A percentile compares a stretch with the other conserved stretches of the same genome.
These are phyloP conservation scores for Monosporascus sp. DNA, from an alignment of 2,329 filamentous ascomycete species.

Conservation along the genomic window DNA sequence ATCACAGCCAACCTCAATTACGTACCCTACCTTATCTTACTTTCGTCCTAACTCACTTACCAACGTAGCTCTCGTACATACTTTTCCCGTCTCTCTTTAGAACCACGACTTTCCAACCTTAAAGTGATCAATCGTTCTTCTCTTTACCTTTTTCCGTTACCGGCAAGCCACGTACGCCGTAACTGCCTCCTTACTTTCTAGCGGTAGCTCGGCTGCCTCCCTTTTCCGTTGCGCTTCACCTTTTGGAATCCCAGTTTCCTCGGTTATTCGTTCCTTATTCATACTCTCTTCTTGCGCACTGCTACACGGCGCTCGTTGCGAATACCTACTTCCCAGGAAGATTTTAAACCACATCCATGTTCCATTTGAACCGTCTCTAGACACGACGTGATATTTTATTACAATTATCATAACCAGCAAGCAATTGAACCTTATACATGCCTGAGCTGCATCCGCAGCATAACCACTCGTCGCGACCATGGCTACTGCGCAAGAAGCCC, in stretches of 20 bases:
- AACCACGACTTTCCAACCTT: background rate
- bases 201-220: too few species aligned
- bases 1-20: background rate
- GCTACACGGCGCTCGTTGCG: too few species aligned
- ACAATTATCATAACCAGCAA: too few species aligned
- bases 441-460: conserved; percentile 24
- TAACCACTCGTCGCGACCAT: conserved; percentile 16
- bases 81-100: background rate
- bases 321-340: too few species aligned
- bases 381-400: too few species aligned
- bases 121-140: background rate
- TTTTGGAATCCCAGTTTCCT: background rate
- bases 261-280: background rate
- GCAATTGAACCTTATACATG: background rate
- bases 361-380: too few species aligned
- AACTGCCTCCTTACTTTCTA: too few species aligned
- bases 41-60: background rate
- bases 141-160: too few species aligned
- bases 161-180: too few species aligned
- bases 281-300: too few species aligned
- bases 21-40: background rate
- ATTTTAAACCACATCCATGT: too few species aligned
- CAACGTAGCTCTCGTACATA: background rate
- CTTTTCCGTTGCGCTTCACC: too few species aligned
- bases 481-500: conserved; percentile 31